Evolutionary conservation across 2,329 filamentous ascomycete species (phyloP).

Genomic region (Cladobotryum mycophilum): DNA sequence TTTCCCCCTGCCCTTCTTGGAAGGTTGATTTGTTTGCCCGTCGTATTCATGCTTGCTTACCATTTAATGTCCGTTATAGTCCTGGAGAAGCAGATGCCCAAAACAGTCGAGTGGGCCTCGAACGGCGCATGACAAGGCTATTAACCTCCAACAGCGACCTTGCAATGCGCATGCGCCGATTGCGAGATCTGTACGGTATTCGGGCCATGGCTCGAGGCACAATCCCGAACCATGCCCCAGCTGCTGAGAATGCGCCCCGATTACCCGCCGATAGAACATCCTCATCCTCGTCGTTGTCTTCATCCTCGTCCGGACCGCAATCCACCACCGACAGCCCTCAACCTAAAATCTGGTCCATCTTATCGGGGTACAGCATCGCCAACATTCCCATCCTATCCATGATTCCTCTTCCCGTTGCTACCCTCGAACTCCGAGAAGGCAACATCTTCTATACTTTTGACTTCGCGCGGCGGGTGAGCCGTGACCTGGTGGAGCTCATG

Average conservation of each 20-base stretch:
- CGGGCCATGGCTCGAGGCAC: constrained; percentile 11
- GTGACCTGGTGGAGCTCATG: constrained; percentile 23
- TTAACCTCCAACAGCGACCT: constrained; percentile 30
- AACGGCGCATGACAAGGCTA: constrained; percentile 27
- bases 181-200: constrained; percentile 18
- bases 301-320: constrained; percentile 4
- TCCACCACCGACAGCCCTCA: constrained; percentile 8
- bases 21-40: not conserved
- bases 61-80: constrained; percentile 14
- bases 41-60: not conserved
- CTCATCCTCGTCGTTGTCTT: constrained; percentile 11
- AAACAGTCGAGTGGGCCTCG: constrained; percentile 28
- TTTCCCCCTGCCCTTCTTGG: not conserved
- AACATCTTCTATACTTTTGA: constrained; percentile 26
- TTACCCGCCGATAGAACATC: constrained; percentile 13
- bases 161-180: constrained; percentile 25
- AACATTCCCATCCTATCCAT: constrained; percentile 26
- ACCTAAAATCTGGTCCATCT: constrained; percentile 16
- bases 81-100: constrained; percentile 30
- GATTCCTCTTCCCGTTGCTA: constrained; percentile 25
- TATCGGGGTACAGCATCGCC: constrained; percentile 26
- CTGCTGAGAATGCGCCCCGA: constrained; percentile 10
- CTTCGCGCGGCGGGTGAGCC: constrained; percentile 22
- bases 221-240: constrained; percentile 13
- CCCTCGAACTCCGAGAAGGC: constrained; percentile 26